Evolutionary conservation across 1,284 basidiomycete species (phyloP), one percentile per base, ranked within the genome.

Genomic region (Austroboletus rostrupii): DNA sequence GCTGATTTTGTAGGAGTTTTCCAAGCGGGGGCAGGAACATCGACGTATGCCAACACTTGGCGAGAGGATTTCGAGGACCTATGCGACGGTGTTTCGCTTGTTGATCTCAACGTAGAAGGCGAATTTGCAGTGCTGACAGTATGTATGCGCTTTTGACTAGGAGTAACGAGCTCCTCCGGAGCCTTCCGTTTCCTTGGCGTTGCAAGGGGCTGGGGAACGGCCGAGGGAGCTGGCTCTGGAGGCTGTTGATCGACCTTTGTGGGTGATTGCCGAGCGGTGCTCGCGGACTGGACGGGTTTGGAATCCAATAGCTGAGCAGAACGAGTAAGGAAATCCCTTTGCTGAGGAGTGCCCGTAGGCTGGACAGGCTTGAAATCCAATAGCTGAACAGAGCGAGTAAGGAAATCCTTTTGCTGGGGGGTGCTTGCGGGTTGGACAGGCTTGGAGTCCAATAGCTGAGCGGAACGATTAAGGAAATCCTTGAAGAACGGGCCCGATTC

Each of bases 401-500:
- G n/a, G n/a, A n/a, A n/a, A n/a, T n/a, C n/a, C n/a, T n/a, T n/a
- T 5, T 49, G 53, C 20, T 52, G 49, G 48, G 50, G 39, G 33
- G 49, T 46, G 57, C 37, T 41, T 40, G 57, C 33, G 26, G 50
- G 56, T 62, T 66, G 52, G 28, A 43, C 14, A 32, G 64, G 53
- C 39, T 56, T 61, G 23, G 53, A 50, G 16, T 63, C 61, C 49
- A 69, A 54, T 19, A 70, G 62, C 54, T 65, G 62, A 9, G 74
- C 70, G 41, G 79, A 80, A 44, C 79, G 73, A n/a, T 76, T 72
- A 23, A 89, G 64, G 60, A 85, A 85, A 26, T 76, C 69, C 52
- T 83, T 75, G 61, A 86, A 86, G 61, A 85, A 87, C 2, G 68
- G 61, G 5, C 72, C 64, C 1, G 85, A 87, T 42, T 87, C 80